Conservation (phyloP, 768 basidiomycete genomes). For the Amanita jacksonii region DNA sequence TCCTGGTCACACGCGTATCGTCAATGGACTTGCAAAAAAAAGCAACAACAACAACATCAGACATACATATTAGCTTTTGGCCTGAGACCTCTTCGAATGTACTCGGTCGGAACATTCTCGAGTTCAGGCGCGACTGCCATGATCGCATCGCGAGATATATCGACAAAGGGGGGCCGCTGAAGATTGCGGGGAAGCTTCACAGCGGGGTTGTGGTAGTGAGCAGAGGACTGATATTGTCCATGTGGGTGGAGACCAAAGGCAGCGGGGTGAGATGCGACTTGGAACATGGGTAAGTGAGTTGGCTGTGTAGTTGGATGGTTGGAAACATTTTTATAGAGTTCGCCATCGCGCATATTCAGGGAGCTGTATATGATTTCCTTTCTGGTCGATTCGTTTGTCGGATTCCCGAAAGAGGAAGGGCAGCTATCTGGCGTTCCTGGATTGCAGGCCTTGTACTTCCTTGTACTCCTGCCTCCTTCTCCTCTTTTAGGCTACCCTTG, state of each 20-base stretch:
- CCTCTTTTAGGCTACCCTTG: background rate
- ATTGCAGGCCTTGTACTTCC: background rate
- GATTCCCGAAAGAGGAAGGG: constrained; percentile 17
- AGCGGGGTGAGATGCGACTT: constrained; percentile 35
- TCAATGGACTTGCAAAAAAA: constrained; percentile 10
- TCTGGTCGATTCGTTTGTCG: constrained; percentile 33
- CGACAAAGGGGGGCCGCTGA: constrained; percentile 47
- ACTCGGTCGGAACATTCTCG: constrained; percentile 53
- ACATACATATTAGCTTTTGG: constrained; percentile 34
- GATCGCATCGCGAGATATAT: constrained; percentile 51
- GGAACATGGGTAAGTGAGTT: constrained; percentile 28
- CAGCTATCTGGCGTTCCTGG: background rate
- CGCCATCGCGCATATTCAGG: constrained; percentile 20
- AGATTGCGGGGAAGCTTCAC: constrained; percentile 70
- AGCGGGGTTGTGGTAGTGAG: constrained; percentile 17
- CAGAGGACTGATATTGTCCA: constrained; percentile 22
- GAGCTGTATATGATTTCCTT: constrained; percentile 18
- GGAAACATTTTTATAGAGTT: constrained; percentile 8
- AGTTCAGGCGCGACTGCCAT: constrained; percentile 61
- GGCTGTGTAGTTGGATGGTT: constrained; percentile 4
- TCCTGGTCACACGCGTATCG: constrained; percentile 24
- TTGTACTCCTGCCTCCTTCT: background rate
- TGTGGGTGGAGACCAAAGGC: constrained; percentile 30
- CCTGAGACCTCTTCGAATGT: constrained; percentile 54
- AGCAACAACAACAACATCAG: constrained; percentile 12